Percentiles rank a stretch among this genome's conserved stretches.
These are phyloP conservation scores for Neostapfia colusana DNA, from an alignment of 176 grass and related monocot species.

Conservation along the genomic window DNA sequence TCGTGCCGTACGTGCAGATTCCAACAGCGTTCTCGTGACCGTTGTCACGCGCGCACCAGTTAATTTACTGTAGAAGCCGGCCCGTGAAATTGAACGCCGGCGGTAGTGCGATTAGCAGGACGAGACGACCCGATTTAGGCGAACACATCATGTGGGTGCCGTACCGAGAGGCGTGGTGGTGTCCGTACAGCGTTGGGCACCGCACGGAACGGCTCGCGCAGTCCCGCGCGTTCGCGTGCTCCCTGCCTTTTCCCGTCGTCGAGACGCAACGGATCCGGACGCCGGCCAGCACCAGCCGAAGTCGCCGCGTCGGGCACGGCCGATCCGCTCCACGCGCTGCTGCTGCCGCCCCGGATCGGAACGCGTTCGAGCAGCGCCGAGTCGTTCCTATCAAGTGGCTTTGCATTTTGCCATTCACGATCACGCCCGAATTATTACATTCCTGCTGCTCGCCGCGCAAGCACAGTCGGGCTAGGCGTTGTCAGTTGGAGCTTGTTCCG, in stretches of 20 bases:
- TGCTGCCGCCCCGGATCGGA: background rate
- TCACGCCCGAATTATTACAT: background rate
- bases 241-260: background rate
- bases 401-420: background rate
- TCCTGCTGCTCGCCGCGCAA: background rate
- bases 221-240: background rate
- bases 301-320: slow-evolving; percentile 20
- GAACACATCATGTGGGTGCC: background rate
- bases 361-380: background rate
- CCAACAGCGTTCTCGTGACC: background rate
- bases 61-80: background rate
- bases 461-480: background rate
- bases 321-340: background rate
- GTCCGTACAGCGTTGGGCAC: background rate
- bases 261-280: slow-evolving; percentile 13
- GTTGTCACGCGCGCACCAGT: background rate
- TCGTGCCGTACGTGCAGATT: background rate
- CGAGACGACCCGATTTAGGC: background rate
- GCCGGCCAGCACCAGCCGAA: background rate
- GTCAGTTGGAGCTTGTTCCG: background rate
- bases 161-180: background rate
- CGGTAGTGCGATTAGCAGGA: background rate
- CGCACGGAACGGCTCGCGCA: background rate
- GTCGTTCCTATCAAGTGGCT: background rate
- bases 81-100: background rate